Percentiles rank a stretch among this genome's conserved stretches.
phyloP scores from a whole-genome alignment of 2,329 filamentous ascomycete species.

The Drechmeria coniospora region DNA sequence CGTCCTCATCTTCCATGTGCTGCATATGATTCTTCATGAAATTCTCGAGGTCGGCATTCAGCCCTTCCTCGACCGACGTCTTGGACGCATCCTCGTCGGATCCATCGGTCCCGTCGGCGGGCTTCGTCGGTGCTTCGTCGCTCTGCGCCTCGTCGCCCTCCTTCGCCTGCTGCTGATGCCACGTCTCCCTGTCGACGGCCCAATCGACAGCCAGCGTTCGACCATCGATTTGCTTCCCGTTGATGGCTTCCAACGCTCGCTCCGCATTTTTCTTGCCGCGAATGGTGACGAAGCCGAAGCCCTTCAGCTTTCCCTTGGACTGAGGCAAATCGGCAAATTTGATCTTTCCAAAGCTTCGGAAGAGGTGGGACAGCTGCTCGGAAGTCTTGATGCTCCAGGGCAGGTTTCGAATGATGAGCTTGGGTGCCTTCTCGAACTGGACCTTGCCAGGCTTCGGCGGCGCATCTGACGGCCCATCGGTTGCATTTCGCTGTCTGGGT shows the following conservation, averaged over 20 bases:
- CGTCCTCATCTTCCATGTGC: slow-evolving; percentile 41
- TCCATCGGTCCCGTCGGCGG: slow-evolving; percentile 13
- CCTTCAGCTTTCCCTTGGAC: slow-evolving; percentile 58
- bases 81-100: slow-evolving; percentile 13
- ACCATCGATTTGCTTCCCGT: slow-evolving; percentile 81
- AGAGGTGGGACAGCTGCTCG: slow-evolving; percentile 64
- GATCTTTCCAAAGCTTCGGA: slow-evolving; percentile 80
- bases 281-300: slow-evolving; percentile 87
- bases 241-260: slow-evolving; percentile 68
- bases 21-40: slow-evolving; percentile 43
- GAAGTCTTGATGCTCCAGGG: slow-evolving; percentile 89
- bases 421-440: slow-evolving; percentile 46
- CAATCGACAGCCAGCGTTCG: slow-evolving; percentile 86
- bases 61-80: slow-evolving; percentile 24
- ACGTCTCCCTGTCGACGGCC: slow-evolving; percentile 84
- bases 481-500: slow-evolving; percentile 54
- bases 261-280: slow-evolving; percentile 83
- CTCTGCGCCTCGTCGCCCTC: slow-evolving; percentile 18
- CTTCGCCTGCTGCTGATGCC: slow-evolving; percentile 47
- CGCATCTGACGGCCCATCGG: slow-evolving; percentile 24
- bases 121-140: slow-evolving; percentile 22
- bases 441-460: slow-evolving; percentile 41
- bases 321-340: slow-evolving; percentile 77
- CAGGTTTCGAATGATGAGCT: slow-evolving; percentile 80
- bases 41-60: slow-evolving; percentile 32